Evolutionary conservation across 2,329 filamentous ascomycete species (phyloP).

Genomic region (Xylariaceae sp.): DNA sequence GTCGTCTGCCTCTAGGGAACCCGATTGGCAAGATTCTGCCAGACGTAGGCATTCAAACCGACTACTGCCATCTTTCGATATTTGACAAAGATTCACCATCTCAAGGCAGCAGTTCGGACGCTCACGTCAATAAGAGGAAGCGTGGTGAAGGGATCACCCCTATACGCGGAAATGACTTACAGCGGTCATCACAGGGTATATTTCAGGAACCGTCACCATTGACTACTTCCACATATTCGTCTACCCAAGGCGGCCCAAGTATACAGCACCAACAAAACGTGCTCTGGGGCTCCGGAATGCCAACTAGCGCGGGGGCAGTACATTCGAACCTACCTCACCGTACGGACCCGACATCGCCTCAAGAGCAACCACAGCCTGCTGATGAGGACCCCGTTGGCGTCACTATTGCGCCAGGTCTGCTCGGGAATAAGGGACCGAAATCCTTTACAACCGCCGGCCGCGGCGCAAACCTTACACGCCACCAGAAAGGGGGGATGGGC

Average conservation of each 20-base stretch:
- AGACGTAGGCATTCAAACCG: background rate
- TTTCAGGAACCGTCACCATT: background rate
- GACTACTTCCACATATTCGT: slow-evolving; percentile 7
- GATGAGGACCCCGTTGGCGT: slow-evolving; percentile 10
- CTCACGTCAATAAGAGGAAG: slow-evolving; percentile 11
- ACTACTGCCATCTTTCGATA: background rate
- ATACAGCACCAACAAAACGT: too few species aligned
- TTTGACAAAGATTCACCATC: background rate
- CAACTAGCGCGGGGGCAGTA: background rate
- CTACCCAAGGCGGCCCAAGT: background rate
- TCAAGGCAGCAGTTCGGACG: background rate
- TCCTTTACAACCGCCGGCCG: slow-evolving; percentile 15
- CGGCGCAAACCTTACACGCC: slow-evolving; percentile 4
- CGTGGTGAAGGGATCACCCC: background rate
- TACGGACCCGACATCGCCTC: slow-evolving; percentile 2
- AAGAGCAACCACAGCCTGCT: background rate
- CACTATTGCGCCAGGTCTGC: slow-evolving; percentile 3
- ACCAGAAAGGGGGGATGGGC: slow-evolving; percentile 3
- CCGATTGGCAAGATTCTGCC: slow-evolving; percentile 26
- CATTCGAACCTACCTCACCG: slow-evolving; percentile 6
- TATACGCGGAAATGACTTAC: background rate
- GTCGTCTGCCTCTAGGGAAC: slow-evolving; percentile 39
- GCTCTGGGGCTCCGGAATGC: too few species aligned
- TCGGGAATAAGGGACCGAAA: slow-evolving; percentile 10
- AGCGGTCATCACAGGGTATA: background rate